These are phyloP conservation scores for Lojkania enalia DNA, from an alignment of 2,329 filamentous ascomycete species.

Conservation along the genomic window DNA sequence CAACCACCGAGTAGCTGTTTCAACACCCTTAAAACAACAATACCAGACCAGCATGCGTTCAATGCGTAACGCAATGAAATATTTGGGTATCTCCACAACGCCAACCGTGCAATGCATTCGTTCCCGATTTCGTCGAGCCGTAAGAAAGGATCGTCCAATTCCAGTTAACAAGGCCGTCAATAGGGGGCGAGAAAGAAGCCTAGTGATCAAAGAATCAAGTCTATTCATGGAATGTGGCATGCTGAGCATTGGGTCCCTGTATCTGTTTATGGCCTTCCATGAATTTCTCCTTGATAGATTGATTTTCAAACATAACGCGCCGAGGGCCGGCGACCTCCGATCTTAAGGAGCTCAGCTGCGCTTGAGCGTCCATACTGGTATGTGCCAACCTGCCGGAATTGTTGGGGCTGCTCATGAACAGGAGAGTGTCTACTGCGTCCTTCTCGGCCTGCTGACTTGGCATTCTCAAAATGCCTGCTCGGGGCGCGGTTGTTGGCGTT, in stretches of 20 bases:
- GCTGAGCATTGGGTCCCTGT: slow-evolving; percentile 28
- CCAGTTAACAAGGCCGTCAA: slow-evolving; percentile 3
- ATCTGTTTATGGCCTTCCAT: slow-evolving; percentile 14
- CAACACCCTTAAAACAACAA: no score
- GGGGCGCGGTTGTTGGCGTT: slow-evolving; percentile 39
- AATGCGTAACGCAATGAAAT: slow-evolving; percentile 23
- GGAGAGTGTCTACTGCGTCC: slow-evolving; percentile 76
- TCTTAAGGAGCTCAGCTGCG: slow-evolving; percentile 33
- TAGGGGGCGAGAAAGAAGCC: no score
- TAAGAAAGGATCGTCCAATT: slow-evolving; percentile 15
- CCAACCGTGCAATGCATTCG: slow-evolving; percentile 39
- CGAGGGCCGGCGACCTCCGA: slow-evolving; percentile 28
- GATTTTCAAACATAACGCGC: slow-evolving; percentile 44
- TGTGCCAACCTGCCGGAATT: slow-evolving; percentile 56
- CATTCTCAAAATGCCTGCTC: slow-evolving; percentile 63
- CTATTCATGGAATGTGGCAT: slow-evolving; percentile 34
- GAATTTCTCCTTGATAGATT: slow-evolving; percentile 28
- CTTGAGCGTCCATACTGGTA: slow-evolving; percentile 23
- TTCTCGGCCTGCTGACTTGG: slow-evolving; percentile 74
- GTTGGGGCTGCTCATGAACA: slow-evolving; percentile 80
- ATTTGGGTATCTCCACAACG: slow-evolving; percentile 40
- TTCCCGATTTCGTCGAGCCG: slow-evolving; percentile 15
- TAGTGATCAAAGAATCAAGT: no score
- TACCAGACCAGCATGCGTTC: no score
- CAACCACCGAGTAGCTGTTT: no score